Base-by-base conservation (phyloP, 2,329 filamentous ascomycete genomes). In the Talaromyces sp. region DNA sequence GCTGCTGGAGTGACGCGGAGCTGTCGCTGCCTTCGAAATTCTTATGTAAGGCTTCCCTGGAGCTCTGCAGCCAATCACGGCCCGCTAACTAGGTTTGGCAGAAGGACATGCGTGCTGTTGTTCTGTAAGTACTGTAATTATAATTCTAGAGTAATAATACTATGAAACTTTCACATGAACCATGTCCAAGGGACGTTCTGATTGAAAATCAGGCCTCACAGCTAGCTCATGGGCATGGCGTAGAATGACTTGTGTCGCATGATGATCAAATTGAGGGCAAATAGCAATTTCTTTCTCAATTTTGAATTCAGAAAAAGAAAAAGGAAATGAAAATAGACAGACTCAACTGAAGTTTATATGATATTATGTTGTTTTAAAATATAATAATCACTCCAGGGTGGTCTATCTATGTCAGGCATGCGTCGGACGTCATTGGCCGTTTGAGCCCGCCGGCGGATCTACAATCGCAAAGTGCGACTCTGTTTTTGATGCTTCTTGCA, bases 21-120 rank as follows among this genome's bases (percentile, higher is more conserved):
- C 66, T 69, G 67, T 63, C 73, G 72, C 69, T 74, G 71, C 72
- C 73, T 75, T 65, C 31, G 53, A 35, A 56, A 35, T 27, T 35
- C 50, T 43, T 51, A 46, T 63, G 41, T 52, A 61, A 48, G 38
- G 27, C 29, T 27, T 32, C 24, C 48, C 46, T 52, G 24, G 56
- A 58, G 38, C 41, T 60, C 60, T 59, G 51, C 48, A 35, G 48
- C 62, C 55, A 51, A 57, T 52, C 56, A 62, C n/a, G 12, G 27
- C 21, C 27, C 24, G 48, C 24, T 5, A n/a, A 21, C 41, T 11
- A 21, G 41, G 41, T 43, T 21, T 27, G 21, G 3, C 26, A 26
- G 26, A 26, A 26, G 26, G 26, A 26, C 26, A 26, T 26, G 26
- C 26, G 26, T 26, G 26, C 26, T 26, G 26, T 26, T 26, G 26